Evolutionary conservation across 2,329 filamentous ascomycete species (phyloP).

Genomic region (Xylariales sp.): DNA sequence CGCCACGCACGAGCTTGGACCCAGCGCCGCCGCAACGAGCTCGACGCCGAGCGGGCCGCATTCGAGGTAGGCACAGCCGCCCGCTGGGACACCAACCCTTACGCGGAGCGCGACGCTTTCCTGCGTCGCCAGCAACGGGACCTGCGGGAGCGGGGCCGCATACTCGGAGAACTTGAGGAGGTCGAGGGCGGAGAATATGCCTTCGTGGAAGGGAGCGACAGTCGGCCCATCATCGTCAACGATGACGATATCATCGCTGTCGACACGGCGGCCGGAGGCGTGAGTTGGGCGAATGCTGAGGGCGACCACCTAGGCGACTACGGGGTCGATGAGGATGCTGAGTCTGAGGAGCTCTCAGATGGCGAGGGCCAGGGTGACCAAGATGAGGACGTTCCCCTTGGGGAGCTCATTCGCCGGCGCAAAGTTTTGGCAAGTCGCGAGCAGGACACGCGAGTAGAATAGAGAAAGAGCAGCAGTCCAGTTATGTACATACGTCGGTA

Average conservation of each 20-base stretch:
- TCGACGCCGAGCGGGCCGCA: slow-evolving; percentile 11
- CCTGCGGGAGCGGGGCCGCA: slow-evolving; percentile 25
- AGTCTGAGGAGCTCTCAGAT: slow-evolving; percentile 29
- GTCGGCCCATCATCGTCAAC: too few species aligned
- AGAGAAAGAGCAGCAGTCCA: too few species aligned
- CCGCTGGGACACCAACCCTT: slow-evolving; percentile 28
- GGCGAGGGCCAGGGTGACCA: slow-evolving; percentile 24
- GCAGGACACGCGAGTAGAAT: too few species aligned
- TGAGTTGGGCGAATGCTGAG: slow-evolving; percentile 66
- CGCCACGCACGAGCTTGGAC: slow-evolving; percentile 33
- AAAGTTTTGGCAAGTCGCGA: slow-evolving; percentile 30
- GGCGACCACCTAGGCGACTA: slow-evolving; percentile 72
- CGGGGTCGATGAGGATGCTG: slow-evolving; percentile 73
- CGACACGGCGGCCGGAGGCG: neutral
- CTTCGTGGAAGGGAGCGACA: slow-evolving; percentile 38
- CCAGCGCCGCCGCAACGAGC: slow-evolving; percentile 29
- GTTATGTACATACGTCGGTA: too few species aligned
- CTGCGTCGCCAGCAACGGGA: slow-evolving; percentile 44
- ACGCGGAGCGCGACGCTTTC: slow-evolving; percentile 46
- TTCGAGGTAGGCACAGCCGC: slow-evolving; percentile 8
- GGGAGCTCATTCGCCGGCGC: slow-evolving; percentile 59
- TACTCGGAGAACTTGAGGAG: slow-evolving; percentile 49
- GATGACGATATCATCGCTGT: slow-evolving; percentile 23
- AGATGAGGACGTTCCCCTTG: slow-evolving; percentile 62
- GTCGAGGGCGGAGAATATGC: slow-evolving; percentile 31